Conservation (phyloP, 2,329 filamentous ascomycete genomes). For the Aspergillus ochraceoroseus region DNA sequence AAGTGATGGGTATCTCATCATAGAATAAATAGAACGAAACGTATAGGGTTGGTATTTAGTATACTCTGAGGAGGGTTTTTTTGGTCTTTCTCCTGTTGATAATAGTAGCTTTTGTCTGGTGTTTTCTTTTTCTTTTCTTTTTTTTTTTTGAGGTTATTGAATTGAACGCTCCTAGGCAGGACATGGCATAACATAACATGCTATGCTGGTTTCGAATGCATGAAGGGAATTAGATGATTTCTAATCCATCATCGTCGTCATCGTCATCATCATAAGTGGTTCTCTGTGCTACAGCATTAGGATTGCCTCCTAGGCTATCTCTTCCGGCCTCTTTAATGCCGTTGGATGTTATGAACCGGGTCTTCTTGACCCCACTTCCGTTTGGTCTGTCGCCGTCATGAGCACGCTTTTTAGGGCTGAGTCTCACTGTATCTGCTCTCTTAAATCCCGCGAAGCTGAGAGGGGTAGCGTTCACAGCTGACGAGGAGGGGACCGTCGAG, state of each 20-base stretch:
- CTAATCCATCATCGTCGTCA: conserved; percentile 49
- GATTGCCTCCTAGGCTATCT: conserved; percentile 59
- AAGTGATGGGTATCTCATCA: no score
- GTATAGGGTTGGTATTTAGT: no score
- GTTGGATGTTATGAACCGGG: conserved; percentile 71
- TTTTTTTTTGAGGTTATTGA: no score
- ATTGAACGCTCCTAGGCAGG: no score
- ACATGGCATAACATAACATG: no score
- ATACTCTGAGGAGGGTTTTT: no score
- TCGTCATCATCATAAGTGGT: conserved; percentile 50
- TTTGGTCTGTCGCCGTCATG: conserved; percentile 34
- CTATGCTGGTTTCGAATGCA: no score
- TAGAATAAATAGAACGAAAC: no score
- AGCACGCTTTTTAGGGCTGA: conserved; percentile 41
- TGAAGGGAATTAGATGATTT: conserved; percentile 39
- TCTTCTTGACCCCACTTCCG: conserved; percentile 55
- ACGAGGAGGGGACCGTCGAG: neutral
- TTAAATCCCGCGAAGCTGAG: conserved; percentile 28
- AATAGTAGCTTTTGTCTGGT: no score
- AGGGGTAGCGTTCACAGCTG: conserved; percentile 1
- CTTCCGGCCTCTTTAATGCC: conserved; percentile 72
- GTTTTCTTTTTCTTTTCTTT: no score
- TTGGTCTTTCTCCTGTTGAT: no score
- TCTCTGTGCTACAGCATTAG: conserved; percentile 36
- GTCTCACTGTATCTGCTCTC: conserved; percentile 38